A percentile compares a stretch with the other conserved stretches of the same genome.
Conservation (phyloP, 2,329 filamentous ascomycete species). For the Trichoderma citrinoviride region DNA sequence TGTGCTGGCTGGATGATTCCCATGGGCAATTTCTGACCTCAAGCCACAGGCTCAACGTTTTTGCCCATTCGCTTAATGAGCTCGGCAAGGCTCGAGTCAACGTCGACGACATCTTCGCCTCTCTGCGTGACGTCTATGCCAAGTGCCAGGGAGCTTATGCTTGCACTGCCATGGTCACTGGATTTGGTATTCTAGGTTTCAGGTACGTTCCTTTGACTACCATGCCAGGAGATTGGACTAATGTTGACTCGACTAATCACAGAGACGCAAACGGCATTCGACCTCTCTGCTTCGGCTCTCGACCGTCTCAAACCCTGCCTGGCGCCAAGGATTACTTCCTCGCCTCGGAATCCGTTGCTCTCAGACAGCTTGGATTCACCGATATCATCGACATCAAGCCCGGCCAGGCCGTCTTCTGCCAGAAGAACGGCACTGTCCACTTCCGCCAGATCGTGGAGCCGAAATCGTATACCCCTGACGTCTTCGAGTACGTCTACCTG, state of each 20-base stretch:
- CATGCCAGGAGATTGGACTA: neutral
- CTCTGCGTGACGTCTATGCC: constrained; percentile 50
- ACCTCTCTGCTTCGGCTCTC: constrained; percentile 74
- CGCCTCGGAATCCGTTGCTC: constrained; percentile 82
- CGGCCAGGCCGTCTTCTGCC: constrained; percentile 80
- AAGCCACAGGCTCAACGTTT: constrained; percentile 66
- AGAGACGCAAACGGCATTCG: constrained; percentile 63
- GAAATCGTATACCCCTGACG: constrained; percentile 72
- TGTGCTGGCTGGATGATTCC: constrained; percentile 13
- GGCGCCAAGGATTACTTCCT: constrained; percentile 81
- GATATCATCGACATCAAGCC: constrained; percentile 76
- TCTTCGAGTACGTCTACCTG: constrained; percentile 85
- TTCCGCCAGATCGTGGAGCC: constrained; percentile 72
- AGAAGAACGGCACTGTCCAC: constrained; percentile 70
- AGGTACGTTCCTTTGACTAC: constrained; percentile 55
- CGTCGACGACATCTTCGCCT: constrained; percentile 71
- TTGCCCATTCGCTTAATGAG: constrained; percentile 76
- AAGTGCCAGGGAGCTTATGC: constrained; percentile 16
- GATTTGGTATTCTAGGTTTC: constrained; percentile 19
- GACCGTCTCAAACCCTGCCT: constrained; percentile 61
- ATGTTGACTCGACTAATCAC: neutral
- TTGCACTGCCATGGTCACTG: constrained; percentile 19
- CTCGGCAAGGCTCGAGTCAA: constrained; percentile 80
- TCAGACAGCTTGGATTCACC: constrained; percentile 76
- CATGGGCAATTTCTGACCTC: neutral